These are phyloP conservation scores for Nicotiana noctiflora DNA, from an alignment of 257 asterid genomes.

Conservation along the genomic window DNA sequence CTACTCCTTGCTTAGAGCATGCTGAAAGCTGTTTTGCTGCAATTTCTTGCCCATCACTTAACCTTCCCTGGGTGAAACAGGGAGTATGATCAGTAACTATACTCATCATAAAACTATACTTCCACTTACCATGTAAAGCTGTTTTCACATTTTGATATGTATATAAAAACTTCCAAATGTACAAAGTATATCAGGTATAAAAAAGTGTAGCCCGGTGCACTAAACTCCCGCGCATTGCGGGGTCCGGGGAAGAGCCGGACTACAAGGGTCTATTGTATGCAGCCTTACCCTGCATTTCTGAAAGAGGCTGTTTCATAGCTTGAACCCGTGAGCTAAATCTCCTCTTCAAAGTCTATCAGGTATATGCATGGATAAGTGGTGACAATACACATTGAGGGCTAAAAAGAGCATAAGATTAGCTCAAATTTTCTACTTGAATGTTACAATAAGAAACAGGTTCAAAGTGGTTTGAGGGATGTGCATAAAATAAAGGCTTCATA, in stretches of 20 bases:
- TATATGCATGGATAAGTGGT: not conserved
- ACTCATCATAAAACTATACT: not conserved
- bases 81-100: not conserved
- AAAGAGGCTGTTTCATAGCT: too few relatives aligned
- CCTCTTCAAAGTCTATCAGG: too few relatives aligned
- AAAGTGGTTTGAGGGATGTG: too few relatives aligned
- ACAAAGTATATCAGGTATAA: too few relatives aligned
- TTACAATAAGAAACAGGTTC: too few relatives aligned
- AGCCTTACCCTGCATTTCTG: too few relatives aligned
- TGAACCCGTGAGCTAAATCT: too few relatives aligned
- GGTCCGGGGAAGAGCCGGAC: too few relatives aligned
- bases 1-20: slow-evolving; percentile 29
- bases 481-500: too few relatives aligned
- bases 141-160: not conserved
- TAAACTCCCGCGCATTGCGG: too few relatives aligned
- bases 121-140: not conserved
- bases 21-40: slow-evolving; percentile 33
- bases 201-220: too few relatives aligned
- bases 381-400: not conserved
- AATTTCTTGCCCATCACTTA: slow-evolving; percentile 22
- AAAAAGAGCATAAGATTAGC: not conserved
- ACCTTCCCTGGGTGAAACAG: slow-evolving; percentile 22
- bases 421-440: not conserved
- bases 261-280: too few relatives aligned
- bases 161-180: not conserved